phyloP scores from a whole-genome alignment of 768 basidiomycete genomes.

The Steccherinum ochraceum region DNA sequence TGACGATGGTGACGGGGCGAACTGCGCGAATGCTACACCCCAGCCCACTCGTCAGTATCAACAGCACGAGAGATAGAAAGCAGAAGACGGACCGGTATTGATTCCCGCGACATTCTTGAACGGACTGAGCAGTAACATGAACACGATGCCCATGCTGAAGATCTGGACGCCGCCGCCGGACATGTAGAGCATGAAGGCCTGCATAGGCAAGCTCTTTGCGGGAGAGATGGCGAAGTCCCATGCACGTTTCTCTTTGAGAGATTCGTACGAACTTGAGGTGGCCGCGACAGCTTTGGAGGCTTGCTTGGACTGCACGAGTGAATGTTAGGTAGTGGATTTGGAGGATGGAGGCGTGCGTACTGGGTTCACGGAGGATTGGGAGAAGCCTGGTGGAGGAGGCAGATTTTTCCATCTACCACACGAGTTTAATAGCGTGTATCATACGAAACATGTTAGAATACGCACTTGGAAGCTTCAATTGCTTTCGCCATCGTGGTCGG shows the following conservation, averaged over 20 bases:
- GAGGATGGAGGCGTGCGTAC: constrained; percentile 8
- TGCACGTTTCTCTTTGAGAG: constrained; percentile 71
- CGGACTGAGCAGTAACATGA: constrained; percentile 84
- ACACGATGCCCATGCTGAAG: constrained; percentile 94
- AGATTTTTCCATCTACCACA: constrained; percentile 54
- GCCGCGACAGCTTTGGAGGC: constrained; percentile 27
- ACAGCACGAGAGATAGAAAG: neutral
- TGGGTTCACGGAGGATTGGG: constrained; percentile 28
- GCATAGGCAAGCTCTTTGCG: constrained; percentile 92
- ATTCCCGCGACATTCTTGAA: constrained; percentile 80
- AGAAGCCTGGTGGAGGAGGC: constrained; percentile 64
- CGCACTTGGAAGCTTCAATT: neutral
- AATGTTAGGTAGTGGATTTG: neutral
- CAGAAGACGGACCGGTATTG: constrained; percentile 55
- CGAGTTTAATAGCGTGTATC: neutral
- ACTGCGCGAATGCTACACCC: constrained; percentile 59
- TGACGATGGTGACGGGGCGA: constrained; percentile 51
- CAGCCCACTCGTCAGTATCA: neutral
- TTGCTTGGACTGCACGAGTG: constrained; percentile 34
- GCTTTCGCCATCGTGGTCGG: neutral
- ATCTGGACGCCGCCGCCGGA: constrained; percentile 94
- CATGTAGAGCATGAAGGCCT: constrained; percentile 98
- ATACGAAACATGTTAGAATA: neutral
- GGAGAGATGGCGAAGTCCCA: constrained; percentile 83
- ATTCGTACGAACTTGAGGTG: constrained; percentile 49